phyloP scores from a whole-genome alignment of 805 yeast genomes.

The Ogataea parapolymorpha region DNA sequence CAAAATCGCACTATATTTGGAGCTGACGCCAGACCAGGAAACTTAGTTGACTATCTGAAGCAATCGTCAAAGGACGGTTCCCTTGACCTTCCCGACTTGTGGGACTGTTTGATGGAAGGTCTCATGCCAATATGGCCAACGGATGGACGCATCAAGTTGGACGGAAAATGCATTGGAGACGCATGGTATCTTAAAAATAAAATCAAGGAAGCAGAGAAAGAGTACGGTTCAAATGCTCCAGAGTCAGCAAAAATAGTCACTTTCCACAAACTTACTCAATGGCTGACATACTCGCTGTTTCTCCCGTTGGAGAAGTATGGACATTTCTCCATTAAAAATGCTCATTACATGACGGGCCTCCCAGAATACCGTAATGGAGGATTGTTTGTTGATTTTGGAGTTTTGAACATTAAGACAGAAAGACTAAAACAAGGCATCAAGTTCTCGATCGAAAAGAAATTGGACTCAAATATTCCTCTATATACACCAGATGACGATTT shows the following conservation, averaged over 20 bases:
- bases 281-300: slow-evolving; percentile 61
- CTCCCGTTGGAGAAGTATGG: slow-evolving; percentile 50
- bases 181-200: slow-evolving; percentile 51
- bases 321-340: slow-evolving; percentile 37
- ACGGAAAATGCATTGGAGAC: slow-evolving; percentile 56
- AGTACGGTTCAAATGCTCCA: slow-evolving; percentile 22
- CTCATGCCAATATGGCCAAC: slow-evolving; percentile 60
- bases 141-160: slow-evolving; percentile 47
- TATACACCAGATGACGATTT: slow-evolving; percentile 54
- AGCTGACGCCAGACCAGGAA: slow-evolving; percentile 40
- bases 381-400: slow-evolving; percentile 52
- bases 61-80: slow-evolving; percentile 19
- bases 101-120: slow-evolving; percentile 57
- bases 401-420: slow-evolving; percentile 45
- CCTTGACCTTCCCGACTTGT: slow-evolving; percentile 46
- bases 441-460: slow-evolving; percentile 30
- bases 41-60: slow-evolving; percentile 47
- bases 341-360: slow-evolving; percentile 48
- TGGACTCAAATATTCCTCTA: slow-evolving; percentile 40
- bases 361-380: slow-evolving; percentile 70
- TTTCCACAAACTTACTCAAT: slow-evolving; percentile 64
- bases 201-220: slow-evolving; percentile 15
- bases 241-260: slow-evolving; percentile 47
- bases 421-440: slow-evolving; percentile 36
- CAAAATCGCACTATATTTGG: slow-evolving; percentile 41